Conservation (phyloP, 768 basidiomycete species). For the Pilatotrama ljubarskyi region DNA sequence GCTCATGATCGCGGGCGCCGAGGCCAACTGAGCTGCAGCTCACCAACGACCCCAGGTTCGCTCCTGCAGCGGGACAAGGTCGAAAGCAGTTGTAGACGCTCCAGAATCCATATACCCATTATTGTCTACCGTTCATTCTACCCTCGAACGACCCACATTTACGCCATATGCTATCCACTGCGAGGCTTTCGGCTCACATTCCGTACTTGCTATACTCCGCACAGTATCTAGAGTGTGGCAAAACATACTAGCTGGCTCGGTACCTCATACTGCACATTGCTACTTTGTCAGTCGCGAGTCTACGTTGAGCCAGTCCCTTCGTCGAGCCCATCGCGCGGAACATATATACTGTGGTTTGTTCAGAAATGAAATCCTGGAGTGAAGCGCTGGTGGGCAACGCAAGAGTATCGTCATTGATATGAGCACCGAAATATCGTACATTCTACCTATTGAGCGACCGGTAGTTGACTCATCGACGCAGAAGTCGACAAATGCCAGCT, state of each 20-base stretch:
- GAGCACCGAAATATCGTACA: constrained; percentile 6
- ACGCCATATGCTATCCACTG: background rate
- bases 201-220: constrained; percentile 4
- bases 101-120: constrained; percentile 4
- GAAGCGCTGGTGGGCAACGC: background rate
- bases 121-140: background rate
- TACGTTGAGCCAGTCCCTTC: background rate
- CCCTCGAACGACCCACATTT: background rate
- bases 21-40: background rate
- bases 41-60: background rate
- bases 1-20: constrained; percentile 26
- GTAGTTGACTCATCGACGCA: background rate
- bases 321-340: background rate
- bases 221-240: background rate
- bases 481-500: background rate
- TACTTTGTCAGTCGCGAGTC: background rate
- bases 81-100: background rate
- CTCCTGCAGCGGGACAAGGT: background rate
- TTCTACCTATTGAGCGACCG: background rate
- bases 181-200: background rate
- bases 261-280: background rate
- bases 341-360: background rate
- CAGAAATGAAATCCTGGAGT: no score
- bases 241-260: background rate
- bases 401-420: background rate